These are phyloP conservation scores for Elsinoe ampelina DNA, from an alignment of 2,329 filamentous ascomycete species.

Conservation along the genomic window DNA sequence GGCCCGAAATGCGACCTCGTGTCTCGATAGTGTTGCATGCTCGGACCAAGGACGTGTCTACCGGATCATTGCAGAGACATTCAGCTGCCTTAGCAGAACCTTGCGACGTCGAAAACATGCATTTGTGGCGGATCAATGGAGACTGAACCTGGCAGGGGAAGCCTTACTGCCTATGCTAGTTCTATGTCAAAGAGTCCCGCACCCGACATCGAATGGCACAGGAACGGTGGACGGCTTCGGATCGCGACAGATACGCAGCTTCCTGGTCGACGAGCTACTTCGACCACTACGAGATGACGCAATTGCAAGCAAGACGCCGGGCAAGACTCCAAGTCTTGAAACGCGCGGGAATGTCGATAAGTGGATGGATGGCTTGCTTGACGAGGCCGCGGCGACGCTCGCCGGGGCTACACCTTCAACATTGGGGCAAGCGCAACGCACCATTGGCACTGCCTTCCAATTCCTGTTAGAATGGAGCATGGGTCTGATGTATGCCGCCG, in stretches of 20 bases:
- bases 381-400: neutral
- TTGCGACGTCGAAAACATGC: neutral
- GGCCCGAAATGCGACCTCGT: neutral
- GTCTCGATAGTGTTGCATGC: neutral
- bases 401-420: too few species aligned
- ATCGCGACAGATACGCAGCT: neutral
- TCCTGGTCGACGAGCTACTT: neutral
- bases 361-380: neutral
- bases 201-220: too few species aligned
- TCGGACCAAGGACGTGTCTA: too few species aligned
- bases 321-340: neutral
- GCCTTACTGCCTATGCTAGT: neutral
- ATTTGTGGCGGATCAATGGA: neutral
- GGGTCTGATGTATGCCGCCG: neutral
- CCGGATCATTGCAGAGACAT: neutral
- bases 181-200: neutral
- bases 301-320: neutral
- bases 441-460: neutral
- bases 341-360: neutral
- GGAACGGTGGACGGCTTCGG: too few species aligned
- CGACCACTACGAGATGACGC: neutral
- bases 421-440: neutral
- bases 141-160: neutral
- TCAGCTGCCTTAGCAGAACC: neutral
- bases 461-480: neutral